Base-by-base conservation (phyloP, 2,329 filamentous ascomycete genomes). In the Arachnomyces sp. region DNA sequence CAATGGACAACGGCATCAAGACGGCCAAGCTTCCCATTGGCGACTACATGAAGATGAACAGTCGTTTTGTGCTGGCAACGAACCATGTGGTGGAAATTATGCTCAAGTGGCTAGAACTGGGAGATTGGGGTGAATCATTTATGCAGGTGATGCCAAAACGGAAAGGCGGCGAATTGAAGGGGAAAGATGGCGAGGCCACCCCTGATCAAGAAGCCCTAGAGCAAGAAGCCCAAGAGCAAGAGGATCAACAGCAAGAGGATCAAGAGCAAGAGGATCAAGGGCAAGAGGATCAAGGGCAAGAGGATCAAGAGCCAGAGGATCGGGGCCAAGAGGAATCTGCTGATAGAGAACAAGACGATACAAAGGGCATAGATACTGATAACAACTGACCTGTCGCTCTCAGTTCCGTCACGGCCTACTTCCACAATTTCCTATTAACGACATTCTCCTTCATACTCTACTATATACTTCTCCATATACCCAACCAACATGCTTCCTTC, bases 31-130 rank as follows among this genome's bases (percentile, higher is more conserved):
- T 98, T 40, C 92, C 92, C 0, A 96, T 98, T 53, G 87, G 88
- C n/a, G 82, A 96, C 47, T 96, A 86, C 61, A 82, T 98, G 72
- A 76, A 87, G 48, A 93, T 98, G 85, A 76, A 82, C 41, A 89
- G 84, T 52, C 78, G 92, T 25, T 79, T 83, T 52, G 86, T 98
- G 3, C 68, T 98, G 42, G 82, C 90, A 3, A 95, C 90, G 6
- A 98, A 96, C 57, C 92, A 98, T 56, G 92, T 98, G 1, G 78
- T 92, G 34, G 90, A 96, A 65, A 96, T 98, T 47, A 95, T 98
- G 86, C 67, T 95, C 34, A 81, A 80, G 49, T 98, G 89, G 88
- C 64, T 98, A 40, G 87, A 95, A 62, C 78, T 78, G 36, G 86
- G 85, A 2, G 84, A 96, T 60, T 98, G 92, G 92, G 89, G 83